phyloP scores from a whole-genome alignment of 2,329 filamentous ascomycete genomes.

The Venturia oleaginea region DNA sequence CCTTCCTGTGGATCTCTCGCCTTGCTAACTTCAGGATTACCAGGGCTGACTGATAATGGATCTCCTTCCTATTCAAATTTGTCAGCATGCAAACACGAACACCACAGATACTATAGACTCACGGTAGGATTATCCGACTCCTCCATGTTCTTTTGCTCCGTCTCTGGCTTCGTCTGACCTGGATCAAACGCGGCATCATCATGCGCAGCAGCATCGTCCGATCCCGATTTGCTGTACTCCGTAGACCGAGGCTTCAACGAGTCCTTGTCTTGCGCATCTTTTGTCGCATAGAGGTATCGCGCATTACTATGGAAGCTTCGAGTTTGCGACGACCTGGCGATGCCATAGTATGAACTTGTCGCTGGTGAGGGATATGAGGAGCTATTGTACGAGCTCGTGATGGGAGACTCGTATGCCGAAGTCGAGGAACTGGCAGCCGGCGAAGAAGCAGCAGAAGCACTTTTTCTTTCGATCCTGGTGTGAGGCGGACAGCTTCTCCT shows the following conservation, averaged over 20 bases:
- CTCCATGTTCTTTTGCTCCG: constrained; percentile 36
- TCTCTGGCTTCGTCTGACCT: constrained; percentile 56
- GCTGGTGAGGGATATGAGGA: neutral
- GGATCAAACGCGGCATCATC: constrained; percentile 60
- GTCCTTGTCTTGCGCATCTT: constrained; percentile 42
- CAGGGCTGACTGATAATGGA: constrained; percentile 51
- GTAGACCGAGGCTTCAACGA: constrained; percentile 54
- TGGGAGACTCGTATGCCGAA: neutral
- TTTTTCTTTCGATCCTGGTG: neutral
- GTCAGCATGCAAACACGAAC: neutral
- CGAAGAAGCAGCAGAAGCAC: neutral
- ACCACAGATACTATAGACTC: neutral
- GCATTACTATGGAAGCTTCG: neutral
- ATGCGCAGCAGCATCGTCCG: constrained; percentile 46
- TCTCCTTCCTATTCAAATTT: constrained; percentile 27
- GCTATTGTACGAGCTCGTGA: neutral
- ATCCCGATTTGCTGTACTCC: constrained; percentile 62
- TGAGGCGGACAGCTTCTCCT: constrained; percentile 5
- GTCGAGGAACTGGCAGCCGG: neutral
- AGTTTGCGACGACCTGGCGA: neutral
- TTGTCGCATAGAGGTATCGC: constrained; percentile 23
- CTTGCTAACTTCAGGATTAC: constrained; percentile 49
- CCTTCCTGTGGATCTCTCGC: constrained; percentile 28
- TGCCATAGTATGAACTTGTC: neutral
- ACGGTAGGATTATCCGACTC: neutral